Evolutionary conservation across 768 basidiomycete species (phyloP), one percentile per base, ranked within the genome.

Genomic region (Termitomyces sp.): DNA sequence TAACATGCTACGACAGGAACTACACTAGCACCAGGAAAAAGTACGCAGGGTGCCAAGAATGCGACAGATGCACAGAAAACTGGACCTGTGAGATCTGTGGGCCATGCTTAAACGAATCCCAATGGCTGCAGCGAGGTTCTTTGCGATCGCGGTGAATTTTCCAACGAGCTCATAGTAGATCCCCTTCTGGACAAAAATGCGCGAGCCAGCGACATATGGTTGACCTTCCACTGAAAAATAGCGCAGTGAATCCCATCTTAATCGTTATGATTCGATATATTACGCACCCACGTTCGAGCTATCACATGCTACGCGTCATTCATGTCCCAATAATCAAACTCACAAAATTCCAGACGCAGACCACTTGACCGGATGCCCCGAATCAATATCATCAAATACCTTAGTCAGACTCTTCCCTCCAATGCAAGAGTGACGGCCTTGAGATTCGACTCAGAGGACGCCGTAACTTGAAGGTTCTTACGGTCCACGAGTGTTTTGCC

Each of bases 381-480:
- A 60, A 67, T 90, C 78, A 3, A 85, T 86, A 57, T 87, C 84
- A 59, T 90, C 79, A 63, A 88, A 90, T 57, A 93, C 75, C 60
- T 92, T 77, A 49, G 72, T 80, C 0, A 85, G 85, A 55, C 77
- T 83, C 76, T 90, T 89, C 34, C 88, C 88, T 90, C 90, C 22
- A 93, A 77, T 69, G 92, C 90, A 35, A 93, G 81, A 1, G 89
- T 88, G 51, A 90, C 85, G 56, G 81, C 81, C 74, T 96, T 96
- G 62, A 97, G 66, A 66, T 96, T 97, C 28, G 81, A 82, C 68
- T 84, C 82, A 0, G 90, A 82, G 2, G 93, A 80, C 3, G 89
- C 87, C n/a, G n/a, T n/a, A n/a, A n/a, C 62, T 90, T 82, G 77
- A n/a, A 93, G 75, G 65, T 96, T 77, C 61, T 84, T 84, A 11